Base-by-base conservation (phyloP, 2,329 filamentous ascomycete species). In the Hawksworthiomyces lignivorus region DNA sequence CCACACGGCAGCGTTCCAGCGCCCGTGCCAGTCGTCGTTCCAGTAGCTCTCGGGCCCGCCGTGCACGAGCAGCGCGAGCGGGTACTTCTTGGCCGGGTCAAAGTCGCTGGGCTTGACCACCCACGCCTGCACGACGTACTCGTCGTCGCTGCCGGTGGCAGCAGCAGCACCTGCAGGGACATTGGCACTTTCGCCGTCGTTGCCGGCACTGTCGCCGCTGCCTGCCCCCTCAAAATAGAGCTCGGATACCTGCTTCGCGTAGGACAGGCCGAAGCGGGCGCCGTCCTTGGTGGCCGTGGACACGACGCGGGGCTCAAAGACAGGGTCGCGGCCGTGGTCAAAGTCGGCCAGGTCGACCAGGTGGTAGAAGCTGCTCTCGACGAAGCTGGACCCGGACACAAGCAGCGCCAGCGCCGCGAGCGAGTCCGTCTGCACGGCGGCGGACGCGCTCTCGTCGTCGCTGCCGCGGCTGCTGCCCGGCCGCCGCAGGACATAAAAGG, bases 1-100 rank as follows among this genome's bases (percentile, higher is more conserved):
- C 60, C 74, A 80, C 4, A 74, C 59, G 1, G 69, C 68, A 1
- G 66, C 62, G 46, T 79, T 77, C 68, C 68, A 74, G 48, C 45
- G 28, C 33, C 20, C n/a, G 29, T 41, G 36, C 54, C 61, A 65
- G 60, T 48, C 52, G 52, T 79, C 72, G n/a, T 62, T 62, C 69
- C 69, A 75, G 2, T 70, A 62, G 4, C 57, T 55, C 41, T 67
- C 66, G 0, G 75, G 64, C 0, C 60, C 62, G 9, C 59, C 64
- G 24, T 67, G 64, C 10, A 64, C 55, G 14, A 61, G 48, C 4
- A 69, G 32, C 0, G 61, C 56, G 41, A 66, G 52, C 3, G 65
- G 67, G 15, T 65, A 63, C 37, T 56, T 61, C 42, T 56, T 58
- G 6, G 5, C 47, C 9, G 55, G 47, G 39, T 65, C 61, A 46